Base-by-base conservation (phyloP, 192 early-diverging fungal species). In the Coemansia guatemalensis region DNA sequence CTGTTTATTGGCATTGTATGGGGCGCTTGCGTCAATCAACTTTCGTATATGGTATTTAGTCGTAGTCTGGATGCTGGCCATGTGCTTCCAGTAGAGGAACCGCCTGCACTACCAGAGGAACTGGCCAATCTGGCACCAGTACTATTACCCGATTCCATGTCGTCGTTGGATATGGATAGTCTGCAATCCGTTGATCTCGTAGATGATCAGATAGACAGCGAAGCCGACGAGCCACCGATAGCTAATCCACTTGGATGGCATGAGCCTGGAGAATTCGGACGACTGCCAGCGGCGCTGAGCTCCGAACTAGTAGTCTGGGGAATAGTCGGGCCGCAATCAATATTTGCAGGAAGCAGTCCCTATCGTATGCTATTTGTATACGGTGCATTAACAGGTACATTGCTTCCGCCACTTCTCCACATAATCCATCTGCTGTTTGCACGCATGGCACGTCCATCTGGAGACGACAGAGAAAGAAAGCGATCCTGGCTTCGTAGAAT, bases 221-320 rank as follows among this genome's bases (percentile, higher is more conserved):
- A 61, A 21, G 65, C 11, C 0, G 58, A 48, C 9, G 5, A 23
- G 0, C 11, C 53, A 4, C 39, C 52, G 2, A 58, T 54, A 27
- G 35, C 9, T 7, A 33, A 47, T 18, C 64, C 64, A 14, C 44
- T 69, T 23, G 77, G 77, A 5, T 79, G 77, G 77, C 77, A 69
- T 33, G 77, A 79, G 54, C 67, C 68, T 7, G 71, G 77, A 5
- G 77, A 79, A 68, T 69, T 70, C 53, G 77, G 70, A 3, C 54
- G 77, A 5, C 60, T 74, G 30, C 77, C 77, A 8, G 77, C 77
- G 24, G 64, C 77, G 4, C 61, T 79, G 29, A 79, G 77, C 53
- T 79, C 77, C 0, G 77, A 79, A 56, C 64, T 79, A 0, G 71
- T 79, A 1, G 77, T 79, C 8, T 79, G 77, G 77, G 77, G 77